A percentile compares a stretch with the other conserved stretches of the same genome.
These are phyloP conservation scores for Thymus mandschuricus DNA, from an alignment of 257 asterid genomes.

Conservation along the genomic window DNA sequence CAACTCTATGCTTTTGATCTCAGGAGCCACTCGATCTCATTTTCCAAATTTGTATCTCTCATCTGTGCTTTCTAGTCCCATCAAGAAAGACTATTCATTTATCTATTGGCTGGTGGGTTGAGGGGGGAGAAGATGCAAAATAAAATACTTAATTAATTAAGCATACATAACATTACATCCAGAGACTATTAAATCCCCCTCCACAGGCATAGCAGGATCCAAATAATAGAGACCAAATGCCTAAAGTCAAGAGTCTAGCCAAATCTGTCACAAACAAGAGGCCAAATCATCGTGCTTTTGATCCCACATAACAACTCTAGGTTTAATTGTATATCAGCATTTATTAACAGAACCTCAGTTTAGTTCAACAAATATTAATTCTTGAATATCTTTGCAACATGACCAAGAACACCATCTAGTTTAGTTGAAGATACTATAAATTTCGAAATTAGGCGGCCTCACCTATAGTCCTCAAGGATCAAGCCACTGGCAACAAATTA, in stretches of 20 bases:
- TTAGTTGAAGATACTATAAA: no score
- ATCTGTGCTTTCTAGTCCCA: background rate
- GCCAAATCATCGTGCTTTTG: background rate
- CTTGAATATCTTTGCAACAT: constrained; percentile 11
- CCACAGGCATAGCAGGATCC: no score
- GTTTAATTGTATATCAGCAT: background rate
- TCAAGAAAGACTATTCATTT: background rate
- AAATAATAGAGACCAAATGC: no score
- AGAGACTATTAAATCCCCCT: no score
- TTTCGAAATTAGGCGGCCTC: constrained; percentile 13
- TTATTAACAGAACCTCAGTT: background rate
- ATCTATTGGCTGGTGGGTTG: no score
- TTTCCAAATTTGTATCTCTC: no score
- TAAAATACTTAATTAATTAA: no score
- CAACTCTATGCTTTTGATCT: no score
- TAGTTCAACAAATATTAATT: background rate
- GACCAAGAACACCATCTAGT: no score
- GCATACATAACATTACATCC: no score
- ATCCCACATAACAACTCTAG: background rate
- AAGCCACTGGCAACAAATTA: constrained; percentile 8
- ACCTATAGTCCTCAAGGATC: background rate
- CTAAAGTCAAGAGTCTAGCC: background rate
- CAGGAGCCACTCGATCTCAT: no score
- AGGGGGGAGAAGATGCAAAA: no score
- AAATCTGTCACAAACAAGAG: background rate